These are phyloP conservation scores for Verticillium longisporum DNA, from an alignment of 2,329 filamentous ascomycete genomes.

Conservation along the genomic window DNA sequence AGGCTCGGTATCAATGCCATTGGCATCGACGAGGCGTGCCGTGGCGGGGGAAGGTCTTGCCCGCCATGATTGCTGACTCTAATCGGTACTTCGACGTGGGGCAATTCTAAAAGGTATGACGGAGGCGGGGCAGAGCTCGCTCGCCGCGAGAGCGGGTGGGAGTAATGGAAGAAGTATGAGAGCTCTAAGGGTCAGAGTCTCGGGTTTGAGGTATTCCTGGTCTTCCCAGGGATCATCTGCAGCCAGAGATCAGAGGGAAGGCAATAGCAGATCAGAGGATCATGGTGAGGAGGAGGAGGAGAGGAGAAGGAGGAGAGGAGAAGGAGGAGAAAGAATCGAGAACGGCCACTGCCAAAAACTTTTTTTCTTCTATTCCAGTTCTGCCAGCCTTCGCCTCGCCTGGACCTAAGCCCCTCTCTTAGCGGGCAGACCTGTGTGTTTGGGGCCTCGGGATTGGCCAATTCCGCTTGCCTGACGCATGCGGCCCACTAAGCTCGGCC, in stretches of 20 bases:
- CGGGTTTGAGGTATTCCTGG: slow-evolving; percentile 6
- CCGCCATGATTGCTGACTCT: slow-evolving; percentile 21
- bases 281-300: slow-evolving; percentile 11
- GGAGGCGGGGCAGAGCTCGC: slow-evolving; percentile 4
- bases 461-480: background rate
- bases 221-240: slow-evolving; percentile 15
- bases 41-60: slow-evolving; percentile 47
- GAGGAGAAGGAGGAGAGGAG: slow-evolving; percentile 9
- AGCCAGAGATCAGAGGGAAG: slow-evolving; percentile 15
- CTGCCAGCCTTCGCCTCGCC: slow-evolving; percentile 1
- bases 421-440: background rate
- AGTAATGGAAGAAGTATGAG: slow-evolving; percentile 5
- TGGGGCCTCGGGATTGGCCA: background rate
- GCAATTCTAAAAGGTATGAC: slow-evolving; percentile 2
- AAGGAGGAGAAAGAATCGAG: slow-evolving; percentile 1
- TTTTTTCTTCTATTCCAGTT: slow-evolving; percentile 7
- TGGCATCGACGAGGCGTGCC: slow-evolving; percentile 40
- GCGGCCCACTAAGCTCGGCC: background rate
- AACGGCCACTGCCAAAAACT: slow-evolving; percentile 9
- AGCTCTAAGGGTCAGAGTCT: slow-evolving; percentile 11
- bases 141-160: background rate
- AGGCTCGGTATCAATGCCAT: slow-evolving; percentile 45
- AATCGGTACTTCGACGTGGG: slow-evolving; percentile 6
- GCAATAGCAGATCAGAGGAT: slow-evolving; percentile 7
- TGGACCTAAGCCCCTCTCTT: background rate